phyloP scores from a whole-genome alignment of 108 stramenopile genomes.

The Skeletonema potamos region DNA sequence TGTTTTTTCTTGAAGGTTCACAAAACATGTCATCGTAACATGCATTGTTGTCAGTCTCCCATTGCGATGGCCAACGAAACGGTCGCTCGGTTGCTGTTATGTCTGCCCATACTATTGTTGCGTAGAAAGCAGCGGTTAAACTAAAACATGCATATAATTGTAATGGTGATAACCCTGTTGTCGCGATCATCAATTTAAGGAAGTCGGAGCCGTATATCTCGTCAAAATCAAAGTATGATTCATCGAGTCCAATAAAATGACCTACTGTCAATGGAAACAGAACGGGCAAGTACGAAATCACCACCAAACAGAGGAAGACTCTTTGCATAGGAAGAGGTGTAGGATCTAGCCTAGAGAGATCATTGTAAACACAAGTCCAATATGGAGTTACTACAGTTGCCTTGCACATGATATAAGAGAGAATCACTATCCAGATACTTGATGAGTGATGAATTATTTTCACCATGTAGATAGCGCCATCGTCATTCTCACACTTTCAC shows the following conservation, averaged over 20 bases:
- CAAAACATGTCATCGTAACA: constrained; percentile 50
- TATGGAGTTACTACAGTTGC: not conserved
- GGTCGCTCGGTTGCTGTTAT: not conserved
- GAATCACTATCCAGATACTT: too few species aligned
- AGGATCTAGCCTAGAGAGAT: constrained; percentile 11
- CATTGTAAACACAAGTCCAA: constrained; percentile 19
- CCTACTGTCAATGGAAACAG: constrained; percentile 12
- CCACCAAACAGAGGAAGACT: not conserved
- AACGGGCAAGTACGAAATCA: constrained; percentile 4
- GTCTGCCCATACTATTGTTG: constrained; percentile 16
- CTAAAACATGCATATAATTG: constrained; percentile 4
- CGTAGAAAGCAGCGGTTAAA: not conserved
- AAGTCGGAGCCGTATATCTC: not conserved
- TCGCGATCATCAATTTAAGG: not conserved
- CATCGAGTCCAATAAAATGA: constrained; percentile 5
- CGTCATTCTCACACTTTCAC: too few species aligned
- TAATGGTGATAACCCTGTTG: constrained; percentile 11
- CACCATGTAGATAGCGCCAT: too few species aligned
- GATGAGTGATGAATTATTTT: too few species aligned
- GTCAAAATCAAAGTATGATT: constrained; percentile 26
- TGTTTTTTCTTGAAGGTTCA: constrained; percentile 25
- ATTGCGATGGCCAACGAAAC: constrained; percentile 16
- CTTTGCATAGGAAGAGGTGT: constrained; percentile 5
- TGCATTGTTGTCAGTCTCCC: constrained; percentile 28
- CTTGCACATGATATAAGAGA: not conserved